Evolutionary conservation across 2,329 filamentous ascomycete species (phyloP).

Genomic region (Ophiognomonia clavigignenti-juglandacearum): DNA sequence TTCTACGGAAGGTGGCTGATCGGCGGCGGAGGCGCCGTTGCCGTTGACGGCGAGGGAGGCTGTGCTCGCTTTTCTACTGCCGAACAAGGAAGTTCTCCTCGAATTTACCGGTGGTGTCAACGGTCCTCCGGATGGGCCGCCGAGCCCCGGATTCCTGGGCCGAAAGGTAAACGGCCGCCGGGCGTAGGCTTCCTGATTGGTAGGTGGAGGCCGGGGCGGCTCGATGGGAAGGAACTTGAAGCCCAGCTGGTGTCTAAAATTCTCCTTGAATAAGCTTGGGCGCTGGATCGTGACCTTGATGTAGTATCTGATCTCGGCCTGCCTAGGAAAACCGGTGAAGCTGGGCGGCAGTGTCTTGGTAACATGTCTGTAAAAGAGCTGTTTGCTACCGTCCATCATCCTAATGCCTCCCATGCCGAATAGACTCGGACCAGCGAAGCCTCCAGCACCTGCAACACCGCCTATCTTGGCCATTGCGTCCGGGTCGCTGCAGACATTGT

Average conservation of each 20-base stretch:
- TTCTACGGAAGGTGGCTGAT: constrained; percentile 66
- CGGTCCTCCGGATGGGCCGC: constrained; percentile 20
- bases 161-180: constrained; percentile 61
- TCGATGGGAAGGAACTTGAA: constrained; percentile 94
- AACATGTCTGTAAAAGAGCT: constrained; percentile 64
- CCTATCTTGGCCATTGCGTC: constrained; percentile 49
- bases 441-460: constrained; percentile 49
- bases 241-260: constrained; percentile 63
- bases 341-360: constrained; percentile 86
- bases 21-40: neutral
- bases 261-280: constrained; percentile 87
- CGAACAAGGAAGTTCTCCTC: constrained; percentile 42
- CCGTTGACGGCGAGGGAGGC: constrained; percentile 1
- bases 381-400: constrained; percentile 59
- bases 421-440: constrained; percentile 39
- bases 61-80: constrained; percentile 13
- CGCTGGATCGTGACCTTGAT: constrained; percentile 91
- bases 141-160: constrained; percentile 30
- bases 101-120: constrained; percentile 34
- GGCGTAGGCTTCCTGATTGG: constrained; percentile 78
- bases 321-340: constrained; percentile 76
- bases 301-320: constrained; percentile 90
- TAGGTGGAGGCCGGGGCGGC: constrained; percentile 64
- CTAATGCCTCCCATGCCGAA: constrained; percentile 50
- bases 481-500: constrained; percentile 62